Evolutionary conservation across 306 rosid genomes (phyloP).

Genomic region (Luffa acutangula): DNA sequence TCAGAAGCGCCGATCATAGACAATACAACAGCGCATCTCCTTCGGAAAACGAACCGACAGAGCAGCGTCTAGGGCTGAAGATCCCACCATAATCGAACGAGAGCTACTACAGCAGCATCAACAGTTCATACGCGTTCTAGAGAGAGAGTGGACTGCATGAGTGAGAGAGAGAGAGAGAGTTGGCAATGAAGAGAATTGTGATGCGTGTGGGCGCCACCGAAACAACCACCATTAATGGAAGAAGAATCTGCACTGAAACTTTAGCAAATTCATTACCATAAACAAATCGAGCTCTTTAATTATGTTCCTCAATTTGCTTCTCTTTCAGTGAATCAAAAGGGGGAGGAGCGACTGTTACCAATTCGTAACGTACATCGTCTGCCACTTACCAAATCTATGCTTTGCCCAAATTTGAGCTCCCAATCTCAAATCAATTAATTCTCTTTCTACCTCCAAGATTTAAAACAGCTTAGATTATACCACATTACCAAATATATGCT

Average conservation of each 20-base stretch:
- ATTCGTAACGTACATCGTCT: background rate
- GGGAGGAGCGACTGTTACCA: background rate
- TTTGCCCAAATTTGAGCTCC: background rate
- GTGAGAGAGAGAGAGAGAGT: background rate
- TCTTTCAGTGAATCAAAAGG: background rate
- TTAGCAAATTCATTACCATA: background rate
- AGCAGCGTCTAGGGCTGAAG: background rate
- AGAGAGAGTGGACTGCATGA: background rate
- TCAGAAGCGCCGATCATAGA: background rate
- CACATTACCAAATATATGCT: no score
- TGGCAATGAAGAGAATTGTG: background rate
- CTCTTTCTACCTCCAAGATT: no score
- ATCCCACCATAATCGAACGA: background rate
- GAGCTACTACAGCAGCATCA: background rate
- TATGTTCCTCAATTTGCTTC: background rate
- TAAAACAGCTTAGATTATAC: no score
- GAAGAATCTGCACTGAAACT: background rate
- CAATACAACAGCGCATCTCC: conserved; percentile 6
- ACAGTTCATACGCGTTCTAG: background rate
- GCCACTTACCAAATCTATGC: background rate
- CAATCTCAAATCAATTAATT: no score
- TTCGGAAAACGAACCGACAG: background rate
- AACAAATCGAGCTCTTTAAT: background rate
- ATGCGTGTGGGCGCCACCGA: background rate
- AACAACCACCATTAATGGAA: background rate